These are phyloP conservation scores for Brasilioporus rufonigricans DNA, from an alignment of 768 basidiomycete species.

Conservation along the genomic window DNA sequence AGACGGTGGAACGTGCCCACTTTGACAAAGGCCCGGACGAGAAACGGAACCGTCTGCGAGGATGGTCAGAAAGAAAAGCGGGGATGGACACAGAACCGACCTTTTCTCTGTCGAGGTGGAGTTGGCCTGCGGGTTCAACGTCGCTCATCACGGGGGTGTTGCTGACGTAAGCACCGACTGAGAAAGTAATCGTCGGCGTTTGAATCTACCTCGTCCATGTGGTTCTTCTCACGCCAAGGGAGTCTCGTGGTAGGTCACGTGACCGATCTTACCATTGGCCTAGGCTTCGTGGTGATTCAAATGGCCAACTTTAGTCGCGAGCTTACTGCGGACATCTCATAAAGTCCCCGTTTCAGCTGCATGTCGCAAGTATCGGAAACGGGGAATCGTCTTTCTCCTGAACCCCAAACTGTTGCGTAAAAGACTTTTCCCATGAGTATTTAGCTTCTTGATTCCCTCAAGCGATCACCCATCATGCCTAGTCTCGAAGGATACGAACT, in stretches of 20 bases:
- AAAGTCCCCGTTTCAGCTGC: too few species aligned
- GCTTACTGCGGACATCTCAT: not conserved
- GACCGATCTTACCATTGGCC: too few species aligned
- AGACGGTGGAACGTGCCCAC: constrained; percentile 75
- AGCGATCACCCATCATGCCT: constrained; percentile 14
- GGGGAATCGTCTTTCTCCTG: not conserved
- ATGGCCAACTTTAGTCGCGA: not conserved
- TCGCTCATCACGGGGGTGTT: constrained; percentile 26
- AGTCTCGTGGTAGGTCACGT: too few species aligned
- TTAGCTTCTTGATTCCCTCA: not conserved
- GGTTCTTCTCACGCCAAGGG: too few species aligned
- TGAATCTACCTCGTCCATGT: too few species aligned
- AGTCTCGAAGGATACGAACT: constrained; percentile 17
- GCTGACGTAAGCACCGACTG: not conserved
- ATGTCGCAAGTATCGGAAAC: not conserved
- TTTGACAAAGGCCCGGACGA: constrained; percentile 81
- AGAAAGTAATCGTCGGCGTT: too few species aligned
- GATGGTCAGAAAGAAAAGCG: not conserved
- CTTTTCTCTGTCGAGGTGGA: constrained; percentile 63
- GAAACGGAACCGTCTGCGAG: constrained; percentile 73
- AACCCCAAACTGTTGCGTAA: too few species aligned
- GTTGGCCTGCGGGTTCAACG: constrained; percentile 42
- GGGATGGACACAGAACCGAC: constrained; percentile 23
- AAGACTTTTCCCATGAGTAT: too few species aligned
- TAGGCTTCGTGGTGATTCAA: too few species aligned